Evolutionary conservation across 2,329 filamentous ascomycete genomes (phyloP).

Genomic region (Stachybotrys chlorohalonatus): DNA sequence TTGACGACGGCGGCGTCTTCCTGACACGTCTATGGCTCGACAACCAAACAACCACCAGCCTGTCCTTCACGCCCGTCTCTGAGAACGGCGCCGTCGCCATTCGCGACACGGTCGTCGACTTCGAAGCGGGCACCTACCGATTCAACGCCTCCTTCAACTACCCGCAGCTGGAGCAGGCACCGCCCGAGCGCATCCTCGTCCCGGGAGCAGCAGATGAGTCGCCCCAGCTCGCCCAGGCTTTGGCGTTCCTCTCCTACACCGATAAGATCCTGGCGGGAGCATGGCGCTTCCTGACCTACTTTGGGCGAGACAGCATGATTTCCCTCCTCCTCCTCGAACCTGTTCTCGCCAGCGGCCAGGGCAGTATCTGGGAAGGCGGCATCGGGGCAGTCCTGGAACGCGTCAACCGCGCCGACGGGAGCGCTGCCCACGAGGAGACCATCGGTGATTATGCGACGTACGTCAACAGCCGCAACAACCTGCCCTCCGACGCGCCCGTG

Average conservation of each 20-base stretch:
- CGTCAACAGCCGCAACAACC: slow-evolving; percentile 43
- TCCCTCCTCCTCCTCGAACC: slow-evolving; percentile 47
- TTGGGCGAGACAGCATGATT: slow-evolving; percentile 58
- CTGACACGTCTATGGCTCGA: slow-evolving; percentile 52
- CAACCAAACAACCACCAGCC: slow-evolving; percentile 45
- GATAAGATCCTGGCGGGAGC: slow-evolving; percentile 55
- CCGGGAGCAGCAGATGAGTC: slow-evolving; percentile 35
- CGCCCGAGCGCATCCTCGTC: slow-evolving; percentile 39
- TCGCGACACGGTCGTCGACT: slow-evolving; percentile 30
- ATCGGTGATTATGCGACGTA: slow-evolving; percentile 58
- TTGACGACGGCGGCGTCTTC: slow-evolving; percentile 31
- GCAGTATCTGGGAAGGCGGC: slow-evolving; percentile 50
- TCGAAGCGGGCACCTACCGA: slow-evolving; percentile 44
- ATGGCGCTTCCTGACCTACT: slow-evolving; percentile 60
- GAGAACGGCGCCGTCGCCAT: slow-evolving; percentile 24
- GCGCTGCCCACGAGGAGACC: slow-evolving; percentile 55
- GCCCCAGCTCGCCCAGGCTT: slow-evolving; percentile 25
- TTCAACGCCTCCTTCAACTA: slow-evolving; percentile 55
- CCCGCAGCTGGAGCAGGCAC: slow-evolving; percentile 48
- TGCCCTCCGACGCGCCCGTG: slow-evolving; percentile 39
- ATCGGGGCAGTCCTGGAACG: slow-evolving; percentile 52
- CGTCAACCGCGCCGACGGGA: slow-evolving; percentile 50
- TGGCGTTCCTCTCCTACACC: slow-evolving; percentile 56
- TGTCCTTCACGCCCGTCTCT: slow-evolving; percentile 33
- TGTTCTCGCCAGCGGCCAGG: slow-evolving; percentile 45